Base-by-base conservation (phyloP, 1,284 basidiomycete species). In the Leccinum fallax region DNA sequence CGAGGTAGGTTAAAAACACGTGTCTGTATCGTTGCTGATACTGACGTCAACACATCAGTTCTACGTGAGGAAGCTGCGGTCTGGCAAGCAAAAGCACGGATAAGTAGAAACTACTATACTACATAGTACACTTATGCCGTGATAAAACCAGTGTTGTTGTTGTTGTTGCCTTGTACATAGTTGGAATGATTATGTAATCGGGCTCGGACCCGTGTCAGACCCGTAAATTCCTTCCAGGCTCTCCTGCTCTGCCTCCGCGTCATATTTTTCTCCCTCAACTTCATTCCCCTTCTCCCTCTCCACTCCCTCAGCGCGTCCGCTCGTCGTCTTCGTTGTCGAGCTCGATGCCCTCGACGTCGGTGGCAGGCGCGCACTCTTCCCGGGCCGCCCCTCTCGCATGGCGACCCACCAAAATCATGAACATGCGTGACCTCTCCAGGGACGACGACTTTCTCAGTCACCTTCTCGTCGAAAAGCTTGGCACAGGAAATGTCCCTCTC, bases 41-140 rank as follows among this genome's bases (percentile, higher is more conserved):
- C 59, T 65, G 60, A 68, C 51, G 56, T 61, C 57, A 61, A 62
- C 46, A 59, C 58, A 63, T 36, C 70, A 93, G 93, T 97, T 97
- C 83, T 97, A 97, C 85, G 79, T 94, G 74, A 88, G 93, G 83
- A 96, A 95, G 79, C 83, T 97, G 80, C 89, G 92, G 79, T 84
- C 91, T 67, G 90, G 92, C 79, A 97, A 97, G 85, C 90, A 93
- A 83, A 97, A 95, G 86, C 95, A 97, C 80, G 38, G 16, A 40
- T 40, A n/a, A 34, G 36, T 32, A 15, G 36, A 32, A 32, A 32
- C 30, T 32, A 11, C 10, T 32, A 32, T 24, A 24, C 5, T 26
- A 26, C 32, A 32, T 32, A 32, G 32, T 32, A 4, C 26, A 28
- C 15, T 11, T 26, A 16, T 7, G 13, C n/a, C 16, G n/a, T n/a